Percentiles rank a stretch among this genome's conserved stretches.
These are phyloP conservation scores for Chlorophyllum brunneum DNA, from an alignment of 768 basidiomycete genomes.

Conservation along the genomic window DNA sequence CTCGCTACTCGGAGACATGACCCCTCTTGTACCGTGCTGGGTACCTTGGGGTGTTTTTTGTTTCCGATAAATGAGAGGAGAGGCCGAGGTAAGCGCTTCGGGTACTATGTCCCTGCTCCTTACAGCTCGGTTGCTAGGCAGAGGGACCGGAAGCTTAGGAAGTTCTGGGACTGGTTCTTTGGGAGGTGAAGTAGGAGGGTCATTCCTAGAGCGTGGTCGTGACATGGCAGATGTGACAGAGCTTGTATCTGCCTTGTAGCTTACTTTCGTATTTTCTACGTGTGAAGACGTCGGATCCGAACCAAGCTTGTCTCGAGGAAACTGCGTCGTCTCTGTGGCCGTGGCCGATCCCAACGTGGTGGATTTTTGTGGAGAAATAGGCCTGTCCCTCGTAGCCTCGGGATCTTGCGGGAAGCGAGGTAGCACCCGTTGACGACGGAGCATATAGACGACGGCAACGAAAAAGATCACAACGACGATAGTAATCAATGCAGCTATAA, in stretches of 20 bases:
- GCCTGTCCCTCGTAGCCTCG: not conserved
- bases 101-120: not conserved
- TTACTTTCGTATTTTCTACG: not conserved
- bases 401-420: not conserved
- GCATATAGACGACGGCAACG: not conserved
- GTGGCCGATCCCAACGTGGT: not conserved
- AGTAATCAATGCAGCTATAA: not conserved
- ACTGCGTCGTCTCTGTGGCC: not conserved
- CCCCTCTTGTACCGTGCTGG: too few species aligned
- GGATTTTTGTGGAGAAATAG: not conserved
- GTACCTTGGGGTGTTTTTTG: too few species aligned
- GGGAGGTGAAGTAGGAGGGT: constrained; percentile 1
- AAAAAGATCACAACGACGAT: not conserved
- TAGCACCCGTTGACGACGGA: not conserved
- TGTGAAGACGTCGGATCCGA: not conserved
- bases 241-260: not conserved
- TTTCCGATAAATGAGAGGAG: too few species aligned
- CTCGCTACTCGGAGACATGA: too few species aligned
- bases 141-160: not conserved
- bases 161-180: not conserved
- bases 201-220: not conserved
- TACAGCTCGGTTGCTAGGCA: not conserved
- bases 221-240: not conserved
- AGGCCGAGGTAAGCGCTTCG: not conserved
- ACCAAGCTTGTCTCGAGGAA: not conserved